Conservation (phyloP, 805 yeast species). For the Metschnikowia arizonensis region DNA sequence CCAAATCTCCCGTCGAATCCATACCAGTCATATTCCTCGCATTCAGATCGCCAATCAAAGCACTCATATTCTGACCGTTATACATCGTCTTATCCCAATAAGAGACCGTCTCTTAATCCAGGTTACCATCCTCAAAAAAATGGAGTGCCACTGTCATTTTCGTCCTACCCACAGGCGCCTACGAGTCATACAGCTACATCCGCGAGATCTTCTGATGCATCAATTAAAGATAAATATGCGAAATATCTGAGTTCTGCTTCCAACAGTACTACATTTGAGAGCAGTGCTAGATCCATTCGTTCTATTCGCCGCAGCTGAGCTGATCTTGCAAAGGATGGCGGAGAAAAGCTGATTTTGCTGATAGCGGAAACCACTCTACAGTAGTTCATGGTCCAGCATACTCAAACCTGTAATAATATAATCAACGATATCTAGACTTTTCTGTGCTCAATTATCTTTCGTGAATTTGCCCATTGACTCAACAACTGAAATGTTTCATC, state of each 20-base stretch:
- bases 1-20: slow-evolving; percentile 17
- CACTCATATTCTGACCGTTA: slow-evolving; percentile 13
- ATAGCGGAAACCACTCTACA: neutral
- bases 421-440: neutral
- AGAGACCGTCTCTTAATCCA: slow-evolving; percentile 9
- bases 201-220: slow-evolving; percentile 12
- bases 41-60: slow-evolving; percentile 8
- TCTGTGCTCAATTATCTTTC: slow-evolving; percentile 7
- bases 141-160: neutral
- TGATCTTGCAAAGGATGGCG: neutral
- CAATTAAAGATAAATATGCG: slow-evolving; percentile 25
- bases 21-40: slow-evolving; percentile 10
- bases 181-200: slow-evolving; percentile 1
- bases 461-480: slow-evolving; percentile 24
- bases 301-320: slow-evolving; percentile 12
- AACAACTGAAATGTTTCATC: slow-evolving; percentile 23
- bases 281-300: slow-evolving; percentile 13
- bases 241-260: slow-evolving; percentile 17
- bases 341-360: neutral
- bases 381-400: neutral
- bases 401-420: neutral
- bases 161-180: neutral
- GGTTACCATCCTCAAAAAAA: neutral
- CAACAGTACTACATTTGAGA: neutral
- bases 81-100: slow-evolving; percentile 7